phyloP scores from a whole-genome alignment of 2,329 filamentous ascomycete genomes.

The Coniella lustricola region DNA sequence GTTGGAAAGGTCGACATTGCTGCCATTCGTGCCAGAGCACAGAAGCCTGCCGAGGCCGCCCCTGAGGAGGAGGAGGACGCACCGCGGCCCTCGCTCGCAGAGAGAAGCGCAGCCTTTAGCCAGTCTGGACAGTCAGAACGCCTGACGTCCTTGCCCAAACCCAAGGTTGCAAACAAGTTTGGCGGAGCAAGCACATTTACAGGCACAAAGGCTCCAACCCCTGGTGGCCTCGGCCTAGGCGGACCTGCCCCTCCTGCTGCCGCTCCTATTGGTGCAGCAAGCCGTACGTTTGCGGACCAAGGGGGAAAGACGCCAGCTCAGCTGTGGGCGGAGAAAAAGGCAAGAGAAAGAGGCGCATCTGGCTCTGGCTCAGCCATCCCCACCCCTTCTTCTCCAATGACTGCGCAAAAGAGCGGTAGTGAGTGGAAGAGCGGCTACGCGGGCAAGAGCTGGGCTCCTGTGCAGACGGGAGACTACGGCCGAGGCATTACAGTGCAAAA shows the following conservation, averaged over 20 bases:
- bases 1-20: constrained; percentile 96
- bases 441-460: constrained; percentile 84
- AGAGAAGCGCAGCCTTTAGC: constrained; percentile 68
- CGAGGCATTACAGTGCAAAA: constrained; percentile 56
- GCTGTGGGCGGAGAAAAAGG: constrained; percentile 96
- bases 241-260: constrained; percentile 53
- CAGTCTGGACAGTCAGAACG: constrained; percentile 60
- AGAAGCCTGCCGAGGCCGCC: constrained; percentile 45
- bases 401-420: constrained; percentile 64
- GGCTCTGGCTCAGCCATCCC: constrained; percentile 39
- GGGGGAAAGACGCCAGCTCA: constrained; percentile 96
- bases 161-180: constrained; percentile 89
- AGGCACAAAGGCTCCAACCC: constrained; percentile 83
- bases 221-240: constrained; percentile 56
- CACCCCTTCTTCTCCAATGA: constrained; percentile 46
- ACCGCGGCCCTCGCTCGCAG: constrained; percentile 57
- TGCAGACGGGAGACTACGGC: constrained; percentile 67
- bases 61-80: constrained; percentile 33
- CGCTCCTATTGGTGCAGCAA: constrained; percentile 68
- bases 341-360: constrained; percentile 57
- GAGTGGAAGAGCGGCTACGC: constrained; percentile 89
- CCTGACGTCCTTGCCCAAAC: constrained; percentile 82
- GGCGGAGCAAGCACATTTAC: constrained; percentile 64
- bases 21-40: constrained; percentile 78
- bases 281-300: constrained; percentile 88